Conservation (phyloP, 1,139 yeast genomes). For the Geotrichum siamense region DNA sequence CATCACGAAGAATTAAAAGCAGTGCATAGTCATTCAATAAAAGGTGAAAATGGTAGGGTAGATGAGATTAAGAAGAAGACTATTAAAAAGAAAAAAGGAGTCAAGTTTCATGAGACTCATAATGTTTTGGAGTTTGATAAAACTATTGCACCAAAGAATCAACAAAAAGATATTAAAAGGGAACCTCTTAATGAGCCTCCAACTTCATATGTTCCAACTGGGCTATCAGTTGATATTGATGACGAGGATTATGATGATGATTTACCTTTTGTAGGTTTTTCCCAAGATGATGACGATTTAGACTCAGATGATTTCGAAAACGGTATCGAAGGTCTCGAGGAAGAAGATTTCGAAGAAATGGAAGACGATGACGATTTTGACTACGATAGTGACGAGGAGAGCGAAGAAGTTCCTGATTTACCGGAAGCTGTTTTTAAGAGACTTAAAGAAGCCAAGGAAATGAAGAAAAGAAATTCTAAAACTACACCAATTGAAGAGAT, state of each 20-base stretch:
- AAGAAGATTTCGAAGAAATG: conserved; percentile 62
- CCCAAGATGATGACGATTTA: conserved; percentile 11
- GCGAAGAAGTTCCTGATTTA: conserved; percentile 24
- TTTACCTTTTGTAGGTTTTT: conserved; percentile 1
- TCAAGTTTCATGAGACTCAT: conserved; percentile 9
- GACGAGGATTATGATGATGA: conserved; percentile 11
- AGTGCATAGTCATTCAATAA: neutral
- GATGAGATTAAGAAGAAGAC: neutral
- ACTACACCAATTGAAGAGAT: conserved; percentile 30
- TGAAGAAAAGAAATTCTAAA: conserved; percentile 19
- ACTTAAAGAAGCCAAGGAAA: conserved; percentile 16
- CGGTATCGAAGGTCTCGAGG: conserved; percentile 47
- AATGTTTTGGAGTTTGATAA: conserved; percentile 15
- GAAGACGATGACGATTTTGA: conserved; percentile 15
- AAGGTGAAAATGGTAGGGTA: neutral
- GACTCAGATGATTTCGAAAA: conserved; percentile 5
- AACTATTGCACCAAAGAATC: conserved; percentile 8
- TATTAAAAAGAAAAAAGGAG: neutral
- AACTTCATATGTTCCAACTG: neutral
- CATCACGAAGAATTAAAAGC: neutral
- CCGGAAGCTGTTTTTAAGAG: conserved; percentile 19
- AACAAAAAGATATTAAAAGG: conserved; percentile 6
- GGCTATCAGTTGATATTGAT: neutral
- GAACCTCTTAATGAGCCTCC: conserved; percentile 7
- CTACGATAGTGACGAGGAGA: conserved; percentile 20